Evolutionary conservation across 2,329 filamentous ascomycete species (phyloP).

Genomic region (Orbilia brochopaga): DNA sequence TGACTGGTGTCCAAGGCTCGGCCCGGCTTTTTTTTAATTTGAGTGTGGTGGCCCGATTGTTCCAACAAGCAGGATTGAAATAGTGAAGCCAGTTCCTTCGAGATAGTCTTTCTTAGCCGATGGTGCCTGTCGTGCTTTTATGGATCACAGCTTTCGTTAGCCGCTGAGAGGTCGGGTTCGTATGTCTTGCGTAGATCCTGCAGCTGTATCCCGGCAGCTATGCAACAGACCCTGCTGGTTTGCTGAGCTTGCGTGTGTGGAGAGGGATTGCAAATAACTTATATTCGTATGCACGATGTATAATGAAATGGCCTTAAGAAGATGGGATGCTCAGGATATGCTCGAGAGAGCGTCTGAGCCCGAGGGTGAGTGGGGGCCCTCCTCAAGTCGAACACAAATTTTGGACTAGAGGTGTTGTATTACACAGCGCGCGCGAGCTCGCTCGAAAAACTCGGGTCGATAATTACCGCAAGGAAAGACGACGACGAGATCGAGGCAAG

Average conservation of each 20-base stretch:
- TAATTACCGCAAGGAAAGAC: constrained; percentile 47
- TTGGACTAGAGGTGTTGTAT: not conserved
- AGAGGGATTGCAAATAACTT: constrained; percentile 41
- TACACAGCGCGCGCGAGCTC: constrained; percentile 26
- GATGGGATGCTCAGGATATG: constrained; percentile 20
- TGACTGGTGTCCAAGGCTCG: constrained; percentile 40
- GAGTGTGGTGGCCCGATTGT: constrained; percentile 31
- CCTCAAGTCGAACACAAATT: constrained; percentile 26
- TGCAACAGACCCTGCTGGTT: constrained; percentile 37
- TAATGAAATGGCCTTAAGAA: constrained; percentile 17
- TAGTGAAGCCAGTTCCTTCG: constrained; percentile 27
- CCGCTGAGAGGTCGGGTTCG: constrained; percentile 46
- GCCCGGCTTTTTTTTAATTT: constrained; percentile 47
- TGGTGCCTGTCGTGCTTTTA: constrained; percentile 19
- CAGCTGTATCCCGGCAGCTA: constrained; percentile 47
- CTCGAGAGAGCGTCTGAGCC: constrained; percentile 1
- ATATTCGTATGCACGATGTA: constrained; percentile 23
- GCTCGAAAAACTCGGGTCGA: constrained; percentile 38
- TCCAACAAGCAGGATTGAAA: constrained; percentile 17
- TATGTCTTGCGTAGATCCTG: constrained; percentile 47
- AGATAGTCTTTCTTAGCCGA: constrained; percentile 28
- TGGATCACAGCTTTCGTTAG: constrained; percentile 43
- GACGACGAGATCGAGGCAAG: constrained; percentile 26
- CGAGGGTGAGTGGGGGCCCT: constrained; percentile 33
- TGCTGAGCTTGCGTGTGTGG: constrained; percentile 36